Evolutionary conservation across 495 filamentous ascomycete species (phyloP), one percentile per base, ranked within the genome.

Genomic region (Aspergillus asperescens): DNA sequence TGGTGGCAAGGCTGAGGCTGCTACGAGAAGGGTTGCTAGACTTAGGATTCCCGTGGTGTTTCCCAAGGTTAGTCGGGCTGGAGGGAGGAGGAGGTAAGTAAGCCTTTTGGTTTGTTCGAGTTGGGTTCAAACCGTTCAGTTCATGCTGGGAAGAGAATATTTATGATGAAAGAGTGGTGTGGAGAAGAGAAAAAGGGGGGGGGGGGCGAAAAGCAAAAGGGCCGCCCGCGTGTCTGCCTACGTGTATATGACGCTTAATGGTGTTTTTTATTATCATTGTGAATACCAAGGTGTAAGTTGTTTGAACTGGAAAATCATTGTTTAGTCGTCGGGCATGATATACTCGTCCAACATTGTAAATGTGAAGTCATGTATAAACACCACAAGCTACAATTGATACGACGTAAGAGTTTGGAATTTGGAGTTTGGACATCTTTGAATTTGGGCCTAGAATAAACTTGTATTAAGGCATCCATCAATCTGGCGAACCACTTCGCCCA

Each of bases 41-140:
- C 72, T 98, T 56, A 83, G 75, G 54, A 59, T 96, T 46, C 94
- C 94, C 1, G 70, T 96, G 50, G 79, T 85, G 50, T 96, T 97
- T 62, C 93, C 93, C 0, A 86, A 81, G 71, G 66, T 73, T 54
- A 74, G 70, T 50, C 65, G 71, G 47, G 71, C 71, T 39, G 71
- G 66, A 15, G 56, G 61, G 29, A 45, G 53, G 31, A 38, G 32
- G 48, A 28, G 41, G 13, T 28, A 34, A n/a, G 16, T 35, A 35
- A 7, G 29, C 3, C 3, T 32, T 12, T 32, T 12, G 13, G 10
- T 32, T 5, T 7, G 10, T 3, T 5, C 7, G 10, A n/a, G 32
- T 35, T 42, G 13, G 24, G 16, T 43, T 44, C 0, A 12, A 7
- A 42, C 3, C 9, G 7, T n/a, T n/a, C n/a, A 9, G 39, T 25